Conservation (phyloP, 352 stramenopile species). For the Phytophthora idaei region DNA sequence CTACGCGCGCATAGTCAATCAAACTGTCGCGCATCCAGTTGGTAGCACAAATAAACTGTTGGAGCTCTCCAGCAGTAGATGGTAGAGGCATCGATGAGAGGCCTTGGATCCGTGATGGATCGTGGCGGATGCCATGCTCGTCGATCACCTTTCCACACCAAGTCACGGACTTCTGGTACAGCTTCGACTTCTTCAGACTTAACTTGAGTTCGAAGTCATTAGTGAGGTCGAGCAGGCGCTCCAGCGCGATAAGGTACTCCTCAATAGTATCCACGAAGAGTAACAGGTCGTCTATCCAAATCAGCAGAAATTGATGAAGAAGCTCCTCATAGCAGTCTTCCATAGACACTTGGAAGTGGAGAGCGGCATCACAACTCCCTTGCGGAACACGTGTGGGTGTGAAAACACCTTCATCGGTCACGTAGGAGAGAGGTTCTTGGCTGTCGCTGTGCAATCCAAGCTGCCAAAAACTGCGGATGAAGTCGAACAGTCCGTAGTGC, state of each 20-base stretch:
- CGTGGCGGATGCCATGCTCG: background rate
- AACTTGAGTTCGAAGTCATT: background rate
- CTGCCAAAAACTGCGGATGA: constrained; percentile 32
- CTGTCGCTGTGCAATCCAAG: constrained; percentile 11
- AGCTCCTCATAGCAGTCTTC: constrained; percentile 6
- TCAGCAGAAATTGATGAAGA: background rate
- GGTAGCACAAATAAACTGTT: background rate
- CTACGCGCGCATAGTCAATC: background rate
- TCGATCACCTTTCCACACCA: background rate
- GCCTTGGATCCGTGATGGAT: background rate
- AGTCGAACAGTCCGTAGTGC: constrained; percentile 21
- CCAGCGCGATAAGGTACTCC: background rate
- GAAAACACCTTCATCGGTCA: constrained; percentile 12
- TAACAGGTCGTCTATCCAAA: constrained; percentile 7
- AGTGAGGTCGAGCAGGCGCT: background rate
- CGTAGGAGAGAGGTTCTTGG: constrained; percentile 26
- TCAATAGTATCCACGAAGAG: constrained; percentile 4
- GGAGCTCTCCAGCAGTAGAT: background rate
- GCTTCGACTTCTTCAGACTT: background rate
- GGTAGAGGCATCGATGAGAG: background rate
- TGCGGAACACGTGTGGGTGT: background rate
- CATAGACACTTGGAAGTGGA: constrained; percentile 12
- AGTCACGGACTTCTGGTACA: background rate
- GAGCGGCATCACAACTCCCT: background rate
- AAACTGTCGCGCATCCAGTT: background rate